Evolutionary conservation across 768 basidiomycete species (phyloP), one percentile per base, ranked within the genome.

Genomic region (Trichaptum fuscoviolaceum): DNA sequence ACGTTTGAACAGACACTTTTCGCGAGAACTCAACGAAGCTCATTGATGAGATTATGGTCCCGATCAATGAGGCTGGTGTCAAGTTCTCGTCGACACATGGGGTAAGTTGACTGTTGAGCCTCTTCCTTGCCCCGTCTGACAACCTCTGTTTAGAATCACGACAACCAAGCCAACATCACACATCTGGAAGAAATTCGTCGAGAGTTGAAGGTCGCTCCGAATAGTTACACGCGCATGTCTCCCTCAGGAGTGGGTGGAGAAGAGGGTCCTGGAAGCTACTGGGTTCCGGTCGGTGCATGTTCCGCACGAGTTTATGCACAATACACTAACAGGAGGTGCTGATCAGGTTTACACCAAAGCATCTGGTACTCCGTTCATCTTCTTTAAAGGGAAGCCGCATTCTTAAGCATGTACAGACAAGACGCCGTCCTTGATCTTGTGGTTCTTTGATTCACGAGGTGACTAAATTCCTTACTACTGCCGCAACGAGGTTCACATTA

Each of bases 371-470:
- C 64, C 42, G 36, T 23, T 30, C 62, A n/a, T 20, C 17, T 1
- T 42, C 25, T 4, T 52, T 26, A 69, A 57, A 67, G 17, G 69
- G 67, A 26, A 58, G 35, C 1, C 57, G 67, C 57, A 24, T 57
- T 20, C 12, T 52, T 52, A 20, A 20, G 24, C 42, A n/a, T 27
- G 34, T 24, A 4, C 66, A 80, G 85, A 88, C 73, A n/a, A 30
- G 1, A 68, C 73, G 6, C 90, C 90, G 3, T 77, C 75, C 3
- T 77, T 91, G 10, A 74, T 92, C 61, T 74, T 91, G 4, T 92
- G 88, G 90, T 90, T 90, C 76, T 92, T 92, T 69, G 91, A 92
- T 75, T 91, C 91, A 2, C 81, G 89, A 67, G 87, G 87, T 85
- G 71, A 17, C 73, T 61, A 18, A 36, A 64, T 57, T 62, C n/a